These are phyloP conservation scores for Ichthyophonus hoferi DNA, from an alignment of 208 protist species.

Conservation along the genomic window DNA sequence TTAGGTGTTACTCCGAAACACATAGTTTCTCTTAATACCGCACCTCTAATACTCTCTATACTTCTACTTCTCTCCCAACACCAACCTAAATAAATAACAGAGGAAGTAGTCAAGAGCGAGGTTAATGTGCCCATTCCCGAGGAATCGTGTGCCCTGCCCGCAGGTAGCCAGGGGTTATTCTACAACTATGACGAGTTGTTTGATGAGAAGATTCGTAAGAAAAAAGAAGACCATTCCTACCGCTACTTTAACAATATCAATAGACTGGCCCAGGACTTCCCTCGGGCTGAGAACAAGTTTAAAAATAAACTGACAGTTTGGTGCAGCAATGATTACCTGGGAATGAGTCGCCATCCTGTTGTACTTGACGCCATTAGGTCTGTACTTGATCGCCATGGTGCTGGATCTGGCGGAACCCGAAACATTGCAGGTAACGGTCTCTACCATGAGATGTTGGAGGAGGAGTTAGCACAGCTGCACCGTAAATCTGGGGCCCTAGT, in stretches of 20 bases:
- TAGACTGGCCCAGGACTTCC: constrained; percentile 31
- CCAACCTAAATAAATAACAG: too few species aligned
- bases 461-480: constrained; percentile 79
- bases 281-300: constrained; percentile 23
- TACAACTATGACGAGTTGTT: constrained; percentile 38
- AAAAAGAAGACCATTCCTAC: constrained; percentile 34
- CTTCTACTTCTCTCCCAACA: too few species aligned
- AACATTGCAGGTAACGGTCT: constrained; percentile 75
- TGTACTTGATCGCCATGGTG: constrained; percentile 58
- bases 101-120: too few species aligned
- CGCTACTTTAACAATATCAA: constrained; percentile 52
- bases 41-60: too few species aligned
- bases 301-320: constrained; percentile 56
- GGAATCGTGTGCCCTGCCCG: too few species aligned
- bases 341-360: constrained; percentile 71
- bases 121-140: too few species aligned
- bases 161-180: neutral
- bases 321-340: constrained; percentile 81
- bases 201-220: constrained; percentile 14
- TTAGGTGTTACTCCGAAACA: too few species aligned
- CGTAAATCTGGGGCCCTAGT: constrained; percentile 86
- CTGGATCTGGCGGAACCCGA: constrained; percentile 75
- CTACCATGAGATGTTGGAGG: constrained; percentile 73
- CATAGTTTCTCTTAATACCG: too few species aligned
- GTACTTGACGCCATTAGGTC: constrained; percentile 61